A percentile compares a stretch with the other conserved stretches of the same genome.
These are phyloP conservation scores for Mycosarcoma mackinlayi DNA, from an alignment of 1,284 basidiomycete genomes.

Conservation along the genomic window DNA sequence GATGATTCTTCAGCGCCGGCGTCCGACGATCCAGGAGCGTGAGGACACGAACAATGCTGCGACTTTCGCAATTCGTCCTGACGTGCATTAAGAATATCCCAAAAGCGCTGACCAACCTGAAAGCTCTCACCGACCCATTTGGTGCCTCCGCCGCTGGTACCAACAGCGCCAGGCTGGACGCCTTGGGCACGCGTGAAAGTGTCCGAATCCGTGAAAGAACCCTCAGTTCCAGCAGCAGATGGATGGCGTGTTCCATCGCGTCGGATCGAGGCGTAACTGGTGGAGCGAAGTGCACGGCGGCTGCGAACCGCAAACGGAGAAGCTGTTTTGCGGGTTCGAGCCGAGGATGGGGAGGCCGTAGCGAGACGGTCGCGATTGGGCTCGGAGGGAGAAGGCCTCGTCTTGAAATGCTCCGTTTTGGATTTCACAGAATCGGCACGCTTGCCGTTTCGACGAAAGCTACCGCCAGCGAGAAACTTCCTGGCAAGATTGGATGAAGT, in stretches of 20 bases:
- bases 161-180: constrained; percentile 49
- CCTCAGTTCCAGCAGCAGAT: constrained; percentile 24
- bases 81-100: constrained; percentile 51
- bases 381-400: constrained; percentile 10
- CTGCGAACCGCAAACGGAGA: constrained; percentile 37
- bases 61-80: constrained; percentile 24
- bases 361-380: constrained; percentile 2
- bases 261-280: constrained; percentile 31
- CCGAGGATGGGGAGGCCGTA: constrained; percentile 14
- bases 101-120: constrained; percentile 58
- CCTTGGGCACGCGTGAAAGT: constrained; percentile 12
- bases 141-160: constrained; percentile 62
- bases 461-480: constrained; percentile 33
- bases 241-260: constrained; percentile 10
- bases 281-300: constrained; percentile 15
- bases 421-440: constrained; percentile 14
- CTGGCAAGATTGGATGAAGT: constrained; percentile 23
- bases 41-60: constrained; percentile 23
- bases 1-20: background rate
- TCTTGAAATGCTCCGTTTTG: constrained; percentile 4
- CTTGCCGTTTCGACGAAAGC: constrained; percentile 17
- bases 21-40: background rate
- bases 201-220: constrained; percentile 9
- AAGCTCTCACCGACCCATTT: constrained; percentile 65
- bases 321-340: constrained; percentile 13